These are phyloP conservation scores for Aspergillus heteromorphus DNA, from an alignment of 495 filamentous ascomycete genomes.

Conservation along the genomic window DNA sequence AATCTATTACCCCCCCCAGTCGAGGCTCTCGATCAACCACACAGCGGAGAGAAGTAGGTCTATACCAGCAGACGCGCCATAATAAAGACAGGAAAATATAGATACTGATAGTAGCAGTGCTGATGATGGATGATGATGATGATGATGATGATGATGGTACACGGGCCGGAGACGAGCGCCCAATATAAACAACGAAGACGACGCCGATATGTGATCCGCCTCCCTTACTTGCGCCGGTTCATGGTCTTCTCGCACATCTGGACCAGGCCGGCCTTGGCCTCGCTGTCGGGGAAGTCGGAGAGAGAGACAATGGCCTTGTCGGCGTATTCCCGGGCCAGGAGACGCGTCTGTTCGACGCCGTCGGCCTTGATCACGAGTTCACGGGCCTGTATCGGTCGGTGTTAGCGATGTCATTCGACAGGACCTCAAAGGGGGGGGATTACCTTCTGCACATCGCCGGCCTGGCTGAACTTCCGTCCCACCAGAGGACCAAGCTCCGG, in stretches of 20 bases:
- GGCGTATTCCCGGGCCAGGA: constrained; percentile 82
- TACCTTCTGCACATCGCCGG: constrained; percentile 81
- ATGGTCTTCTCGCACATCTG: constrained; percentile 93
- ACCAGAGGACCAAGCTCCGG: constrained; percentile 82
- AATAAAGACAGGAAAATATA: not conserved
- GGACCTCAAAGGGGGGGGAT: constrained; percentile 24
- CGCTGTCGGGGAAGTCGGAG: constrained; percentile 75
- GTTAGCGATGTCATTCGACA: constrained; percentile 2
- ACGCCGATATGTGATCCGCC: not conserved
- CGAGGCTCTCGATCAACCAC: not conserved
- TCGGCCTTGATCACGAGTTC: constrained; percentile 75
- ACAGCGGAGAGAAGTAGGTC: not conserved
- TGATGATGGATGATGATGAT: too few relatives aligned
- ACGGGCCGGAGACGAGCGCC: not conserved
- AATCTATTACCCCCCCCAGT: not conserved
- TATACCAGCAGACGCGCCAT: not conserved
- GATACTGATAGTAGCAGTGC: too few relatives aligned
- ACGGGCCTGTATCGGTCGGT: constrained; percentile 56
- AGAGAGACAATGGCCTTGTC: constrained; percentile 84
- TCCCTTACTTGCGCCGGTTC: constrained; percentile 72
- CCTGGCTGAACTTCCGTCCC: constrained; percentile 77
- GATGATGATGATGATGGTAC: too few relatives aligned
- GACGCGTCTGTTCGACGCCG: constrained; percentile 85
- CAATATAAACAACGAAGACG: not conserved
- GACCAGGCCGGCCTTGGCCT: constrained; percentile 83